These are phyloP conservation scores for Calycina herbarum DNA, from an alignment of 2,329 filamentous ascomycete genomes.

Conservation along the genomic window DNA sequence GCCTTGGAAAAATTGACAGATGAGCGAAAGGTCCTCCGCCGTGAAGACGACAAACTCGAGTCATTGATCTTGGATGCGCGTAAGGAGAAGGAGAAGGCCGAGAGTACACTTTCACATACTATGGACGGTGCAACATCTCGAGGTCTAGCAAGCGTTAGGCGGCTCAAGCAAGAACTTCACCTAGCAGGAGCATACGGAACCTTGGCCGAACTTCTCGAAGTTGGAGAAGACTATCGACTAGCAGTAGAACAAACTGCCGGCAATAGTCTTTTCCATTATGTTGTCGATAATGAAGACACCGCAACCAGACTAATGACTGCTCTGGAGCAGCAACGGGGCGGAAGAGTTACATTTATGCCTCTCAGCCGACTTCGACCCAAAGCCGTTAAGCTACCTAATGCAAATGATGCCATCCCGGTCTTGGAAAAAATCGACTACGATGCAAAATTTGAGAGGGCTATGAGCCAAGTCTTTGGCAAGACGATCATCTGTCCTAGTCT, in stretches of 20 bases:
- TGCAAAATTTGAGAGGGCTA: conserved; percentile 74
- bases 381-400: conserved; percentile 74
- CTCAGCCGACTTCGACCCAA: conserved; percentile 76
- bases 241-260: conserved; percentile 93
- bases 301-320: conserved; percentile 78
- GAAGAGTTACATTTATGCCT: conserved; percentile 92
- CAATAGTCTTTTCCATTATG: conserved; percentile 89
- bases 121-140: conserved; percentile 89
- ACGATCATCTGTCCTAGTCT: conserved; percentile 92
- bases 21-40: conserved; percentile 81
- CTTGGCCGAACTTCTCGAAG: conserved; percentile 86
- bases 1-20: conserved; percentile 77
- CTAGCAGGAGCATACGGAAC: conserved; percentile 90
- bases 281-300: conserved; percentile 89
- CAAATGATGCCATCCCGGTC: conserved; percentile 83
- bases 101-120: conserved; percentile 74
- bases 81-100: conserved; percentile 74
- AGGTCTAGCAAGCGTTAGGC: conserved; percentile 82
- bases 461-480: conserved; percentile 93
- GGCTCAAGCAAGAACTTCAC: conserved; percentile 75
- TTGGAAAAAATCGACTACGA: conserved; percentile 84
- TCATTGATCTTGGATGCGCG: conserved; percentile 74
- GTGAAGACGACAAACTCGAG: conserved; percentile 85
- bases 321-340: conserved; percentile 76
- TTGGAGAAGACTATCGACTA: conserved; percentile 79